These are phyloP conservation scores for Claviceps maximensis DNA, from an alignment of 2,329 filamentous ascomycete species.

Conservation along the genomic window DNA sequence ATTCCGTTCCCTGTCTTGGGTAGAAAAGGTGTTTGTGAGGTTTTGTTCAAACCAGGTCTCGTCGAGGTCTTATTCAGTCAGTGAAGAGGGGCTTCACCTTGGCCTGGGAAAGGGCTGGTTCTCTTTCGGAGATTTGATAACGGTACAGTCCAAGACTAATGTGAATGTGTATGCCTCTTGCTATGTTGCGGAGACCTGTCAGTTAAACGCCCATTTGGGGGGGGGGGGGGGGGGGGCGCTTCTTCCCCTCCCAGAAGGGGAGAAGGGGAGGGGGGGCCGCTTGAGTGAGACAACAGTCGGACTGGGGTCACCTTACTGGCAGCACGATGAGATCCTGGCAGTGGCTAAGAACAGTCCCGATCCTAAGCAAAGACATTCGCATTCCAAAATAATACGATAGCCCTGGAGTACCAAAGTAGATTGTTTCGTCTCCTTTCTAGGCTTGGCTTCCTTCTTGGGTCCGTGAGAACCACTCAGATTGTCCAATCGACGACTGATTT, in stretches of 20 bases:
- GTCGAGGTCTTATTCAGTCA: constrained; percentile 24
- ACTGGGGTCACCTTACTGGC: constrained; percentile 21
- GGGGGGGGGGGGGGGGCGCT: constrained; percentile 15
- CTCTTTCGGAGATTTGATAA: constrained; percentile 27
- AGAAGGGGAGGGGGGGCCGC: constrained; percentile 13
- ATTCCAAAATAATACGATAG: constrained; percentile 23
- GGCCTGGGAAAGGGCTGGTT: constrained; percentile 14
- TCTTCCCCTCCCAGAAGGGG: constrained; percentile 13
- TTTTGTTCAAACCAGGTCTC: constrained; percentile 24
- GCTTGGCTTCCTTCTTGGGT: constrained; percentile 10
- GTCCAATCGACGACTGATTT: constrained; percentile 10
- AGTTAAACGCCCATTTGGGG: constrained; percentile 15
- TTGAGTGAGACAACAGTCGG: constrained; percentile 23
- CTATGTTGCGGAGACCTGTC: constrained; percentile 18
- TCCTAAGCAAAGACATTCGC: constrained; percentile 24
- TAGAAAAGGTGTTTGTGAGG: constrained; percentile 16
- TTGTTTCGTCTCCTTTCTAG: constrained; percentile 13
- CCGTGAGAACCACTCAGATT: constrained; percentile 10
- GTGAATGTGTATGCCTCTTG: constrained; percentile 19
- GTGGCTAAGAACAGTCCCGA: constrained; percentile 21
- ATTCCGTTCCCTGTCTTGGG: constrained; percentile 27
- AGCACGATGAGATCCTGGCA: constrained; percentile 16
- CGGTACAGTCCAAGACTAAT: constrained; percentile 17
- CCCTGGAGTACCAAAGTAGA: constrained; percentile 7
- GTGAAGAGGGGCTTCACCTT: constrained; percentile 17